Evolutionary conservation across 441 rosid genomes (phyloP), one percentile per base, ranked within the genome.

Genomic region (Arabidopsis lyrata): DNA sequence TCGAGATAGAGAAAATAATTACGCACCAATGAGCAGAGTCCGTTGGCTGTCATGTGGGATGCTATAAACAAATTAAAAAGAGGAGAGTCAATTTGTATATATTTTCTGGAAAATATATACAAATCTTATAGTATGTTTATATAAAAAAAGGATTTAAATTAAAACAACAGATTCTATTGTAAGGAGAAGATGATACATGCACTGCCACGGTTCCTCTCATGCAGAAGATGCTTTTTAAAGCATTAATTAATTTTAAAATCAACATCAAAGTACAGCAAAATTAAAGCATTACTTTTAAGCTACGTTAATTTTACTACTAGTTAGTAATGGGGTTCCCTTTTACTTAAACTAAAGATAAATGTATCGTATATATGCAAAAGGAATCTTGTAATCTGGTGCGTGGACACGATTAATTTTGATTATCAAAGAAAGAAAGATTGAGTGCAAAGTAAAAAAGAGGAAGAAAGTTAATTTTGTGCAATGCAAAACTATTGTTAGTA

Each of bases 11-110:
- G 71, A 20, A 56, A 63, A 69, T 69, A 64, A 76, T 56, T 70
- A 62, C 35, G 41, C 48, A 57, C 76, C 76, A 77, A 66, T 72
- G 69, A 77, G 69, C 69, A 59, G 63, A 57, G 73, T 65, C 64
- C 68, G 68, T 77, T 77, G 77, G 73, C 68, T 77, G 73, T 60
- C 80, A 71, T 77, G 77, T 66, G 80, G 77, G 77, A 72, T 66
- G 74, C 54, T 59, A 52, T 53, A 14, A 38, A 32, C 42, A 65
- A 63, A 39, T 57, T 29, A 38, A 77, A 77, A 64, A 16, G 76
- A 77, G 27, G 15, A 1, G 60, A 63, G 65, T 55, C 54, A 49
- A 11, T 4, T 71, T 48, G 24, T 58, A 29, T 63, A 63, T 45
- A n/a, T 14, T 3, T 52, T 41, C 5, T 5, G 6, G 20, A 31